A percentile compares a stretch with the other conserved stretches of the same genome.
phyloP scores from a whole-genome alignment of 768 basidiomycete species.

The Fomitopsis serialis region DNA sequence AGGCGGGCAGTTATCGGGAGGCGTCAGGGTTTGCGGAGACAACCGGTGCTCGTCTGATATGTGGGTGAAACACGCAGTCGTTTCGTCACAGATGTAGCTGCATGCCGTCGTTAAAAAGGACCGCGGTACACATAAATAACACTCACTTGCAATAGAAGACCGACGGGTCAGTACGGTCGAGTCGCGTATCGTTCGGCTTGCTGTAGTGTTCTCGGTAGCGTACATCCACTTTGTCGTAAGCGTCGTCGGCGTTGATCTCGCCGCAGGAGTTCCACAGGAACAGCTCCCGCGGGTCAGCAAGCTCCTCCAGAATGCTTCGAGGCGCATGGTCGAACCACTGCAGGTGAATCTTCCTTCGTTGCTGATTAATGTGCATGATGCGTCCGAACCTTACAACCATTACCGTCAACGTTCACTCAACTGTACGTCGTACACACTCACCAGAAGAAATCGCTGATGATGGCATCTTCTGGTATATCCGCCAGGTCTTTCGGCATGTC shows the following conservation, averaged over 20 bases:
- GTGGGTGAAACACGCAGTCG: constrained; percentile 40
- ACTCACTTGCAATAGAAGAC: constrained; percentile 57
- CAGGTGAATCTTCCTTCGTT: constrained; percentile 46
- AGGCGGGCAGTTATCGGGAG: constrained; percentile 53
- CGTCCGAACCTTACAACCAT: constrained; percentile 68
- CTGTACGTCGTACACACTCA: too few relatives aligned
- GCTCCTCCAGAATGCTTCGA: constrained; percentile 52
- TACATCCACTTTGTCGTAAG: constrained; percentile 47
- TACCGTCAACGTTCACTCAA: too few relatives aligned
- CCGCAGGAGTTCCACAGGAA: constrained; percentile 55
- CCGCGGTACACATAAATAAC: not conserved
- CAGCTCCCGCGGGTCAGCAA: constrained; percentile 59
- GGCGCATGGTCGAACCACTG: constrained; percentile 75
- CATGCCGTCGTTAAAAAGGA: not conserved
- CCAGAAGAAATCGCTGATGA: constrained; percentile 63
- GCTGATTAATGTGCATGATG: constrained; percentile 48
- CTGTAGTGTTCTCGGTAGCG: constrained; percentile 21
- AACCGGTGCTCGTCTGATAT: constrained; percentile 12
- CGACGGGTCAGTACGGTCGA: constrained; percentile 21
- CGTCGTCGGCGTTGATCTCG: constrained; percentile 28
- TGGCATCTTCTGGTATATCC: constrained; percentile 32
- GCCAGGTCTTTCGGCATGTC: constrained; percentile 28
- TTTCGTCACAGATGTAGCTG: constrained; percentile 48
- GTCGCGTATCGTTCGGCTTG: not conserved
- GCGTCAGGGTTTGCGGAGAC: constrained; percentile 5